These are phyloP conservation scores for Venturia pyrina DNA, from an alignment of 2,329 filamentous ascomycete species.

Conservation along the genomic window DNA sequence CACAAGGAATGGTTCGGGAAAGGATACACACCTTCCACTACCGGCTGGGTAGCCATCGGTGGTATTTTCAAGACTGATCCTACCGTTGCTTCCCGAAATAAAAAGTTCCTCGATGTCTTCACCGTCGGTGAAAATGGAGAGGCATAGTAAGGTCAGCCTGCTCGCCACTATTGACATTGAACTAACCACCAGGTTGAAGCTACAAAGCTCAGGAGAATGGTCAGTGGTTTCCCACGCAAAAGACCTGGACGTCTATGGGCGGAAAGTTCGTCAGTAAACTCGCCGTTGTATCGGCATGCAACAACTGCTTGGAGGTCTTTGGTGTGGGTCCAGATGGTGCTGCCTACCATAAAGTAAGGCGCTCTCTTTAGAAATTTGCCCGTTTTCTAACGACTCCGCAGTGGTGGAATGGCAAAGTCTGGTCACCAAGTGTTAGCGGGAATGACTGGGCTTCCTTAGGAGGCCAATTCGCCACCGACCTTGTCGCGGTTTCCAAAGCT, in stretches of 20 bases:
- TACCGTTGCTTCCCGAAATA: conserved; percentile 11
- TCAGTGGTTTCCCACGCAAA: background rate
- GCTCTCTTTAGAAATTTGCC: background rate
- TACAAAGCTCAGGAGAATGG: background rate
- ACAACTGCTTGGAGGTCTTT: conserved; percentile 14
- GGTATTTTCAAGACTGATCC: conserved; percentile 9
- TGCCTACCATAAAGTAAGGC: background rate
- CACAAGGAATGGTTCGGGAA: background rate
- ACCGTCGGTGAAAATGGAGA: background rate
- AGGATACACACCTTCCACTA: background rate
- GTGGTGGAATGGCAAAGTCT: conserved; percentile 17
- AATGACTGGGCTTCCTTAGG: conserved; percentile 19
- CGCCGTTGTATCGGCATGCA: conserved; percentile 11
- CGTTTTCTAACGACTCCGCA: background rate
- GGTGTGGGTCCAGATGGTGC: conserved; percentile 13
- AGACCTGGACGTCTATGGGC: background rate
- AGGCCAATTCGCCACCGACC: conserved; percentile 18
- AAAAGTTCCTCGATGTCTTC: background rate
- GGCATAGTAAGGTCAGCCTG: background rate
- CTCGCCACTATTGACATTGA: background rate
- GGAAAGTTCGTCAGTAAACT: conserved; percentile 9
- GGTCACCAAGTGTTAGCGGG: background rate
- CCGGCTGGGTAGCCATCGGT: background rate
- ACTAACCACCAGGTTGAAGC: background rate
- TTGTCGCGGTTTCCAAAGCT: conserved; percentile 19